Evolutionary conservation across 768 basidiomycete species (phyloP).

Genomic region (Lactarius vividus): DNA sequence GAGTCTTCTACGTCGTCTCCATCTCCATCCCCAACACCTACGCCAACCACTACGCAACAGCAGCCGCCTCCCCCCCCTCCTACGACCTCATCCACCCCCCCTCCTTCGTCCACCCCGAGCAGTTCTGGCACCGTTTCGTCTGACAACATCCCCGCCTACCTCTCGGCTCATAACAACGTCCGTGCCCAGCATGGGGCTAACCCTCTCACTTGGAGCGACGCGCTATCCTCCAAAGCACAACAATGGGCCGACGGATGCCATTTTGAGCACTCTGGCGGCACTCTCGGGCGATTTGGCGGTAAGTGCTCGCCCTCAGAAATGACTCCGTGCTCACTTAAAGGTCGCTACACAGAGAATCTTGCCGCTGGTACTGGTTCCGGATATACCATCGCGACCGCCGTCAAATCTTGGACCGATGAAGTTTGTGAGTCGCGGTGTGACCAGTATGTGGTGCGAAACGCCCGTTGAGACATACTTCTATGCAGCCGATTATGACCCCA

Average conservation of each 20-base stretch:
- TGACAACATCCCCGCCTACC: conserved; percentile 51
- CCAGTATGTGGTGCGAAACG: conserved; percentile 1
- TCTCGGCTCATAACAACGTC: conserved; percentile 59
- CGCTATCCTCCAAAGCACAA: conserved; percentile 60
- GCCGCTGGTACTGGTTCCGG: conserved; percentile 63
- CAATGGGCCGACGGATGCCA: conserved; percentile 66
- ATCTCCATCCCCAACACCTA: conserved; percentile 11
- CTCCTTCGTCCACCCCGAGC: background rate
- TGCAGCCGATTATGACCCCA: conserved; percentile 55
- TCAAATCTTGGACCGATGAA: conserved; percentile 68
- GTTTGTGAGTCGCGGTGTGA: conserved; percentile 44
- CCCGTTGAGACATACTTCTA: background rate
- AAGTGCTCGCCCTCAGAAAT: conserved; percentile 3
- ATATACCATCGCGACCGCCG: conserved; percentile 48
- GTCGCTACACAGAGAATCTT: conserved; percentile 55
- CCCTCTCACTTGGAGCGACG: conserved; percentile 60
- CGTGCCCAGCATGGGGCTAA: conserved; percentile 63
- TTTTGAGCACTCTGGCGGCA: conserved; percentile 67
- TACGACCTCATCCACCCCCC: conserved; percentile 21
- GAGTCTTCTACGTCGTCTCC: conserved; percentile 2
- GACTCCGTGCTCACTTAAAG: background rate
- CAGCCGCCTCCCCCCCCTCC: conserved; percentile 1
- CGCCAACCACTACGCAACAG: background rate
- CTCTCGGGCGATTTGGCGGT: conserved; percentile 65
- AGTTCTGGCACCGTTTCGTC: conserved; percentile 33